Percentiles rank a stretch among this genome's conserved stretches.
Evolutionary conservation across 2,329 filamentous ascomycete species (phyloP).

Genomic region (Aspergillus brasiliensis): DNA sequence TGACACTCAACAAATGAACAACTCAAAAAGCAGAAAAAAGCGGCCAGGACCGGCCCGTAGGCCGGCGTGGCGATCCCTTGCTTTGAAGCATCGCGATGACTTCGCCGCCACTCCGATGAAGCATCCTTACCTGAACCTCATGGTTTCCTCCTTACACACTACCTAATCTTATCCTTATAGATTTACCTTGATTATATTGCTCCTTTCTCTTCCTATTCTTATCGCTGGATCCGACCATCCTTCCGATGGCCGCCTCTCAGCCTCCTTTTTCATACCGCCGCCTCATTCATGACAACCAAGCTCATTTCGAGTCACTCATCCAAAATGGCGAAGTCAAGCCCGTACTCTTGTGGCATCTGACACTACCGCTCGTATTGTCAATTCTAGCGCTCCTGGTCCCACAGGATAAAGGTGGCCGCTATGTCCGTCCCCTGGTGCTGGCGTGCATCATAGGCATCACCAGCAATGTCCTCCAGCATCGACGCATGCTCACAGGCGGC

Average conservation of each 20-base stretch:
- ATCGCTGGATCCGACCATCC: not conserved
- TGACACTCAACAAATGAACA: not conserved
- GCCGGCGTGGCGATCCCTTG: not conserved
- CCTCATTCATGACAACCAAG: slow-evolving; percentile 27
- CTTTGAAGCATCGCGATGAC: not conserved
- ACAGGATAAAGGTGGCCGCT: slow-evolving; percentile 40
- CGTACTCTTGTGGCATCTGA: slow-evolving; percentile 39
- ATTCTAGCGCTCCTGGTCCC: slow-evolving; percentile 56
- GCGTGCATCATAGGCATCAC: slow-evolving; percentile 46
- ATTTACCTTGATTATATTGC: not conserved
- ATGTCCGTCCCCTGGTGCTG: slow-evolving; percentile 50
- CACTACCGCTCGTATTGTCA: slow-evolving; percentile 36
- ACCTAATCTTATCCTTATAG: not conserved
- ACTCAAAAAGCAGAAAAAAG: not conserved
- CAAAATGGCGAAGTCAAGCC: slow-evolving; percentile 34
- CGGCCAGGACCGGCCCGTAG: not conserved
- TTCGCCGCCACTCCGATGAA: not conserved
- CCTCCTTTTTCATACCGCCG: slow-evolving; percentile 29
- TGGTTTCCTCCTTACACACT: not conserved
- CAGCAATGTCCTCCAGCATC: slow-evolving; percentile 47
- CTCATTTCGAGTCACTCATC: slow-evolving; percentile 27
- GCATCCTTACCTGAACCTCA: not conserved
- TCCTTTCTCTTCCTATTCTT: not conserved
- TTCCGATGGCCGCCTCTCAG: slow-evolving; percentile 28
- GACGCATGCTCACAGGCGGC: slow-evolving; percentile 52